Evolutionary conservation across 208 protist species (phyloP), one percentile per base, ranked within the genome.

Genomic region (Trypanosoma congolense): DNA sequence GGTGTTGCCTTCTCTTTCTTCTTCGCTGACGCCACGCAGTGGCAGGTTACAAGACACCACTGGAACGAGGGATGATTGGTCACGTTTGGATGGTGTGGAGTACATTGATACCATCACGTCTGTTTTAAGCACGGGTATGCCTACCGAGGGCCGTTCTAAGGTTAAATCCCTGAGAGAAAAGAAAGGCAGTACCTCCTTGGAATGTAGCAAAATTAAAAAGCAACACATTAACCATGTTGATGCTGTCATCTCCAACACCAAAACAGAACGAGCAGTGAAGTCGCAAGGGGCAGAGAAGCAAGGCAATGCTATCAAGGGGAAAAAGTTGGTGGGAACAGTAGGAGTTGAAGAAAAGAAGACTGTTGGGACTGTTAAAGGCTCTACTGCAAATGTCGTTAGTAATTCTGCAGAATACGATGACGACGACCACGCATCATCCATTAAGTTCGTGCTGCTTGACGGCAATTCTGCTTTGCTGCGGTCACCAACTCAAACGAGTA

Each of bases 381-480:
- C 33, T 38, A 12, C 12, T 38, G 33, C 9, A 6, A 38, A 38
- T 38, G 12, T 38, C 33, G 12, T 6, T 38, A 16, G 9, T 38
- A 3, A 28, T 55, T 1, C 12, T 19, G 16, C 26, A 33, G 16
- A n/a, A n/a, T n/a, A 12, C 33, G 42, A 21, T 22, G 42, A 57
- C 44, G 40, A 51, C 25, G 59, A 65, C 52, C 30, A 31, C 3
- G 22, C 29, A 6, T 67, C 61, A 30, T 67, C 61, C 24, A 60
- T 67, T 36, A 28, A 60, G n/a, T 67, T 67, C 57, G 31, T 30
- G 2, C 0, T 67, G 8, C 31, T 53, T 19, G 36, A 67, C 12
- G 25, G 30, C 2, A 18, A 16, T 4, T 52, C 45, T n/a, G 21
- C 5, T 24, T 6, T 2, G n/a, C 49, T 35, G 16, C 35, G 22